These are phyloP conservation scores for Neofusicoccum ribis DNA, from an alignment of 2,329 filamentous ascomycete genomes.

Conservation along the genomic window DNA sequence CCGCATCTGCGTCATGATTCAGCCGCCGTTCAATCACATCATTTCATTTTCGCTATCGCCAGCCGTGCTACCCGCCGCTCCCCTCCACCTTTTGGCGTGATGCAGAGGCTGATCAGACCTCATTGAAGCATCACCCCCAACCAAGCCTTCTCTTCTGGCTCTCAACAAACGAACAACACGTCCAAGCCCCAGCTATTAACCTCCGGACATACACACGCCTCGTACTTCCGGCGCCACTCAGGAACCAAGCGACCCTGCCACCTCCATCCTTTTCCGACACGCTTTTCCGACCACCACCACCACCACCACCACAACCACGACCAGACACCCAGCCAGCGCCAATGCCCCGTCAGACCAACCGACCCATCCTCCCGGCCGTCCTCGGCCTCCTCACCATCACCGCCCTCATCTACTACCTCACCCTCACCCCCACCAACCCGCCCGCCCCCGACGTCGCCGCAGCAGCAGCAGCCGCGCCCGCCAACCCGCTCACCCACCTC, in stretches of 20 bases:
- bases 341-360: neutral
- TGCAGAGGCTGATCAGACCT: neutral
- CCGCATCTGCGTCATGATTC: neutral
- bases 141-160: too few species aligned
- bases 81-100: neutral
- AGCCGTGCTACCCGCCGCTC: neutral
- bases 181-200: too few species aligned
- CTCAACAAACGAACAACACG: neutral
- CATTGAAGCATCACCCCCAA: too few species aligned
- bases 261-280: too few species aligned
- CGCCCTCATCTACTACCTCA: neutral
- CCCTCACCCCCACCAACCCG: neutral
- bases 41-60: neutral
- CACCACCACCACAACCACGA: too few species aligned
- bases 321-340: neutral
- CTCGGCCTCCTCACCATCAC: neutral
- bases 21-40: neutral
- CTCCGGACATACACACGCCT: too few species aligned
- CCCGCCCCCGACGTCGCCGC: too few species aligned
- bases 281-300: too few species aligned
- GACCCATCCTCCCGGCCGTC: neutral
- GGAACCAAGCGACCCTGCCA: too few species aligned
- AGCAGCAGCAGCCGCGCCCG: constrained; percentile 20
- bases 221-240: too few species aligned
- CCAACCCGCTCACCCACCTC: constrained; percentile 36